Evolutionary conservation across 2,329 filamentous ascomycete species (phyloP), one percentile per base, ranked within the genome.

Genomic region (Ophiosphaerella korrae): DNA sequence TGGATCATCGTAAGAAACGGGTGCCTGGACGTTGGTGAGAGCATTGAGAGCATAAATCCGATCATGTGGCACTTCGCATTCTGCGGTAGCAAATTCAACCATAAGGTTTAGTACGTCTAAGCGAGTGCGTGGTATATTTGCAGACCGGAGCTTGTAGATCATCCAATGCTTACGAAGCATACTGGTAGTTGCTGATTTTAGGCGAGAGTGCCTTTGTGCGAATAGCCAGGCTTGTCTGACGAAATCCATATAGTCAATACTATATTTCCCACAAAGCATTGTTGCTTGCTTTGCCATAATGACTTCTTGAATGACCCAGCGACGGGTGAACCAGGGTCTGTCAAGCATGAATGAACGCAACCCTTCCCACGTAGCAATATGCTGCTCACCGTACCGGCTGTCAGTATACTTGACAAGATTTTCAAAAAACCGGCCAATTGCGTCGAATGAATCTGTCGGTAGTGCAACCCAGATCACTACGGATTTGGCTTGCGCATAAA

Each of bases 171-270:
- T 45, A 18, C 35, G 43, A 3, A 45, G 23, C 12, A 23, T 34
- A 5, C 43, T 35, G 2, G 26, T 18, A 4, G 32, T 14, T 8
- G 21, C 21, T 21, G 34, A 16, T n/a, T 18, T 45, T 14, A 38
- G 23, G 16, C 29, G 23, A 18, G 34, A 14, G 5, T 45, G 43
- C n/a, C 35, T 34, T 31, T 45, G 43, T 5, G 43, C 43, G 11
- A 39, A 21, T 35, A 45, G 11, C 12, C 24, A 38, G 23, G 35
- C 43, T 21, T 39, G 37, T 14, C 31, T 45, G 32, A 29, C 34
- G 21, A 45, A 45, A 12, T 21, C 43, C 43, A 45, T 45, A 26
- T 38, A 45, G 26, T 45, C 33, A 26, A 45, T 45, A 14, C 34
- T 39, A 23, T 38, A 21, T 7, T 29, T 38, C 7, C 43, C 43